These are phyloP conservation scores for Euphorbia peplus DNA, from an alignment of 345 rosid genomes.

Conservation along the genomic window DNA sequence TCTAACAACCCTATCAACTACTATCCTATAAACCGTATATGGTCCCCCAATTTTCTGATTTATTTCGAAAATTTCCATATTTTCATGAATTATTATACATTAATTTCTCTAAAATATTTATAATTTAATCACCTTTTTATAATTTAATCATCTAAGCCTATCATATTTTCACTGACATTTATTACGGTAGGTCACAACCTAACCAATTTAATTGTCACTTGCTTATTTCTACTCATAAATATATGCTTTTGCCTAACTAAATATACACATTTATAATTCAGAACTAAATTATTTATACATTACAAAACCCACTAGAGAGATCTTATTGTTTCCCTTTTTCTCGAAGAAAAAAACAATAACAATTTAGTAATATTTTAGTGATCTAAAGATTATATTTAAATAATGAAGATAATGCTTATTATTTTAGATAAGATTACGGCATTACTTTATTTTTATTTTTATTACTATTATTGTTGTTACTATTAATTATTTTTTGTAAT, in stretches of 20 bases:
- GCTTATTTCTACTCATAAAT: slow-evolving; percentile 48
- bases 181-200: slow-evolving; percentile 63
- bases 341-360: too few relatives aligned
- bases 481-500: neutral
- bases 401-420: neutral
- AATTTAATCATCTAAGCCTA: too few relatives aligned
- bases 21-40: neutral
- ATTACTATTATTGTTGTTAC: too few relatives aligned
- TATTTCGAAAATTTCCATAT: neutral
- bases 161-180: slow-evolving; percentile 45
- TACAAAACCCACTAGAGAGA: neutral
- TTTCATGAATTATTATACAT: neutral
- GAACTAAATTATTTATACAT: neutral
- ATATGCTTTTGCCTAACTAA: slow-evolving; percentile 39
- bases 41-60: slow-evolving; percentile 12
- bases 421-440: slow-evolving; percentile 2
- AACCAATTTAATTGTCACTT: slow-evolving; percentile 42
- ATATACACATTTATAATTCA: slow-evolving; percentile 20
- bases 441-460: neutral
- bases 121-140: neutral
- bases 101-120: neutral
- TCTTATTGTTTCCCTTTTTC: neutral
- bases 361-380: too few relatives aligned
- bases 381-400: too few relatives aligned
- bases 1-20: slow-evolving; percentile 24